Evolutionary conservation across 306 rosid genomes (phyloP).

Genomic region (Pterocarpus santalinus): DNA sequence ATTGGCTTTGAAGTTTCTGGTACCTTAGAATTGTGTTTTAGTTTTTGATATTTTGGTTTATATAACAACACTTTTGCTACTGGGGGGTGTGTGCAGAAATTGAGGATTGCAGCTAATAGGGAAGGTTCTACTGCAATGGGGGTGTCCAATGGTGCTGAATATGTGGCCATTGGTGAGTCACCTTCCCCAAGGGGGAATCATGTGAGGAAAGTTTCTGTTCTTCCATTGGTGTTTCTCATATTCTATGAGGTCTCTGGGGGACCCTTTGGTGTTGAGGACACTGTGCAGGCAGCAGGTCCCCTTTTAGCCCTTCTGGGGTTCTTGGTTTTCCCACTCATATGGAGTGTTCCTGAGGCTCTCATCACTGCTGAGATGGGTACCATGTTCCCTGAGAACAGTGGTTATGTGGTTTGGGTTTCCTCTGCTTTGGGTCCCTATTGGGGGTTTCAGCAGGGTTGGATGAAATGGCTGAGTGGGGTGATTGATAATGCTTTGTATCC

Average conservation of each 20-base stretch:
- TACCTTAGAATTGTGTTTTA: not conserved
- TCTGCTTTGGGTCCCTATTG: constrained; percentile 82
- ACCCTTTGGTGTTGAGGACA: constrained; percentile 84
- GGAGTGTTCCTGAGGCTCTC: constrained; percentile 88
- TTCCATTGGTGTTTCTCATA: constrained; percentile 79
- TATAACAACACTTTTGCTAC: not conserved
- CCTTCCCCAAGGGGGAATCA: constrained; percentile 52
- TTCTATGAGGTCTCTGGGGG: constrained; percentile 90
- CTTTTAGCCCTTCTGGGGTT: constrained; percentile 76
- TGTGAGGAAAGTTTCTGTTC: constrained; percentile 62
- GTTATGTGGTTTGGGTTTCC: constrained; percentile 90
- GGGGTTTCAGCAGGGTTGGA: constrained; percentile 94
- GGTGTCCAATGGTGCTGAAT: constrained; percentile 45
- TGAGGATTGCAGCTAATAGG: constrained; percentile 49
- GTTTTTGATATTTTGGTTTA: not conserved
- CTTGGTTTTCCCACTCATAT: constrained; percentile 74
- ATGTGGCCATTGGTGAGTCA: constrained; percentile 51
- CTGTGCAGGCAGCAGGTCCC: constrained; percentile 83
- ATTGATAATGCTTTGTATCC: constrained; percentile 81
- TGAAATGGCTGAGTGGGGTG: constrained; percentile 91
- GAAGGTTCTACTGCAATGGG: constrained; percentile 61
- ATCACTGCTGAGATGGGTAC: constrained; percentile 91
- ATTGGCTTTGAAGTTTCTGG: not conserved
- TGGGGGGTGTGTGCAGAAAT: constrained; percentile 54
- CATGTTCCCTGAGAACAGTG: constrained; percentile 86